Base-by-base conservation (phyloP, 2,329 filamentous ascomycete genomes). In the Botrytis byssoidea region DNA sequence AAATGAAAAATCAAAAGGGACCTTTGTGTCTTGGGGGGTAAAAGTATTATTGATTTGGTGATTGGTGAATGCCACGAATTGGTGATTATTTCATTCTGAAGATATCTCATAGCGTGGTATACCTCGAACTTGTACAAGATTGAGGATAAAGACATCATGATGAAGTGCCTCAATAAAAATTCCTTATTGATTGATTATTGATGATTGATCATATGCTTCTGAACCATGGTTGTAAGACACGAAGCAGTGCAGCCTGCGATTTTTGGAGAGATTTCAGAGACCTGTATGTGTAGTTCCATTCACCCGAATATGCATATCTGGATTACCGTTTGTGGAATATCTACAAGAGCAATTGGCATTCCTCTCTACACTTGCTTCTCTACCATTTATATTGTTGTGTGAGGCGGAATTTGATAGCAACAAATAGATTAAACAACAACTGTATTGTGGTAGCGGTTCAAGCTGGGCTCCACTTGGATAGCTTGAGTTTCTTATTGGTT, bases 11-110 rank as follows among this genome's bases (percentile, higher is more conserved):
- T 14, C 16, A 4, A 1, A 55, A n/a, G 25, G 10, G 2, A n/a
- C 10, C 16, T n/a, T n/a, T n/a, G 7, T 55, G 5, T n/a, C 1
- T n/a, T n/a, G 48, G 4, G 4, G 48, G 0, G 3, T n/a, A n/a
- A 5, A 55, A 12, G 7, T 0, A n/a, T 55, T 55, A 2, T 48
- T 35, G 35, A 35, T 35, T 35, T 35, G 35, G 35, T 35, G 18
- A 22, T 46, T 46, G 20, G 20, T 46, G 20, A 22, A 12, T 40
- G 37, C 37, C 1, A 37, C 37, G 8, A 9, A 37, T 42, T 46
- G n/a, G 35, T 18, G 0, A 35, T 1, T 48, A n/a, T 4, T 29
- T 35, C 14, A 2, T 35, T 3, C 3, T 4, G 29, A 48, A 44
- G 2, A 35, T 18, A 32, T 35, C 25, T 3, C 20, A 29, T 48